Base-by-base conservation (phyloP, 164 flowering plant species). In the Macadamia tetraphylla region DNA sequence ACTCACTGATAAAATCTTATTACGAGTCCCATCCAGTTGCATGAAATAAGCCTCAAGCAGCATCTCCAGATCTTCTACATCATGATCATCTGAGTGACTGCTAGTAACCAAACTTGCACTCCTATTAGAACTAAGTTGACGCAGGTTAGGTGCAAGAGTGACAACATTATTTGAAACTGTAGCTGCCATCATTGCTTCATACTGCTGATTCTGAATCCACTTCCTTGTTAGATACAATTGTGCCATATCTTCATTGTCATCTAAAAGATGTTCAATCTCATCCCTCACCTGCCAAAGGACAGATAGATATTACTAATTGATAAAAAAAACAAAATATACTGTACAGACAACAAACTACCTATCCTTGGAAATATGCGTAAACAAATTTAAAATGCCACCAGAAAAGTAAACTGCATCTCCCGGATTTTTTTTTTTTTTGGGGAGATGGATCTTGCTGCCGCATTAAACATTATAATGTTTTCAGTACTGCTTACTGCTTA, bases 21-120 rank as follows among this genome's bases (percentile, higher is more conserved):
- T 92, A 6, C 92, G 92, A 62, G 90, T 92, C n/a, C 97, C 95
- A 77, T 94, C 97, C 68, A 94, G 74, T 81, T 94, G 97, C 98
- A 92, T 90, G 76, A 94, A 94, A 74, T 94, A 94, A 42, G 97
- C 97, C 78, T 94, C 97, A 31, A 94, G 92, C 81, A 94, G 80
- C 98, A 94, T 94, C 74, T 94, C 99, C 71, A 94, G 74, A 75
- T 92, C 99, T 78, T 94, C 99, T 66, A 94, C 96, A 80, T 94
- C 97, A 69, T 82, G 65, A 67, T 85, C 89, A 75, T 88, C 86
- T 18, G 71, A 51, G 64, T 66, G 70, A 73, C 72, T 80, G 75
- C 87, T 85, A 4, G 90, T 82, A 60, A 81, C 73, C 53, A 86
- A n/a, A 82, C 97, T 94, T 67, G 78, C 91, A 80, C 90, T 89